A percentile compares a stretch with the other conserved stretches of the same genome.
phyloP scores from a whole-genome alignment of 805 yeast species.

The Candida morakotiae region DNA sequence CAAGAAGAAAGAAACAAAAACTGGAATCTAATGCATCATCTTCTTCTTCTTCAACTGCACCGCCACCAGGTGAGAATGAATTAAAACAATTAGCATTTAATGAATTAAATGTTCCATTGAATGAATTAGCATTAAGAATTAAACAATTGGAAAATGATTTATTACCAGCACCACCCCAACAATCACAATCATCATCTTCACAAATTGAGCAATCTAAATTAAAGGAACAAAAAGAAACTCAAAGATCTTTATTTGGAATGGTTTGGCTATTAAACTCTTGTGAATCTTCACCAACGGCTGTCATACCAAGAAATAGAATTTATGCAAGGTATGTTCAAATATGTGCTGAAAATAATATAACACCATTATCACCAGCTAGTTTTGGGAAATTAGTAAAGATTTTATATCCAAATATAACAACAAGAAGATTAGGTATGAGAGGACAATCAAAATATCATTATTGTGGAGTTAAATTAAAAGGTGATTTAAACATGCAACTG shows the following conservation, averaged over 20 bases:
- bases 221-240: constrained; percentile 43
- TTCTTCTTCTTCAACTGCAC: constrained; percentile 12
- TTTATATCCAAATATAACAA: constrained; percentile 61
- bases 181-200: no score
- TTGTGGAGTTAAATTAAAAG: constrained; percentile 60
- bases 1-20: constrained; percentile 23
- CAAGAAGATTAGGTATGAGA: constrained; percentile 76
- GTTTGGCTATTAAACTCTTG: constrained; percentile 73
- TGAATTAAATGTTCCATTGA: constrained; percentile 31
- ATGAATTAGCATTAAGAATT: constrained; percentile 42
- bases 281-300: constrained; percentile 41
- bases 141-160: constrained; percentile 35
- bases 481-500: constrained; percentile 25
- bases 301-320: constrained; percentile 39
- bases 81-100: constrained; percentile 34
- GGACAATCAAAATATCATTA: constrained; percentile 84
- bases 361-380: constrained; percentile 71
- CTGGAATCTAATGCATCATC: constrained; percentile 16
- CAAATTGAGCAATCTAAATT: constrained; percentile 1
- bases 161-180: no score
- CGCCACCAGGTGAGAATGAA: constrained; percentile 30
- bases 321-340: constrained; percentile 39
- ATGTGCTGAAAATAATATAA: constrained; percentile 39
- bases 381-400: constrained; percentile 71
- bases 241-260: constrained; percentile 76